Conservation (phyloP, 306 rosid genomes). For the Urtica urens region DNA sequence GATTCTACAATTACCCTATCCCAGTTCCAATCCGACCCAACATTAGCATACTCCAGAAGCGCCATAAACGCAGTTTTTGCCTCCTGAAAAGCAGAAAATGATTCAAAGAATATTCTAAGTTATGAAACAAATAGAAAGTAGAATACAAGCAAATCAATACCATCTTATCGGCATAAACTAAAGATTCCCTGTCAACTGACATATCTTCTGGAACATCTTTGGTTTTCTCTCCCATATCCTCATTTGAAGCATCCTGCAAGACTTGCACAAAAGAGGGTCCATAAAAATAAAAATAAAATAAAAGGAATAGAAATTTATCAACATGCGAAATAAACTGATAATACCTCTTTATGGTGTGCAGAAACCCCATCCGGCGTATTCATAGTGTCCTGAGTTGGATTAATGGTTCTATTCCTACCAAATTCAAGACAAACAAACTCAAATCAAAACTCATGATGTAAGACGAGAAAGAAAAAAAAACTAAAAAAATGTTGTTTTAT, state of each 20-base stretch:
- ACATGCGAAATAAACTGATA: slow-evolving; percentile 9
- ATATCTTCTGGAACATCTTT: slow-evolving; percentile 50
- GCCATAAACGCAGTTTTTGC: slow-evolving; percentile 81
- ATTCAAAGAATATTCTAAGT: slow-evolving; percentile 4
- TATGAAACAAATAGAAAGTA: slow-evolving; percentile 16
- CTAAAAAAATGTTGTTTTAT: too few relatives aligned
- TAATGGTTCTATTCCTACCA: slow-evolving; percentile 38
- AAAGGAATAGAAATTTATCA: slow-evolving; percentile 16
- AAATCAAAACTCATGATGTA: too few relatives aligned
- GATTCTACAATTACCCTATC: slow-evolving; percentile 62
- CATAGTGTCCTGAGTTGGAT: slow-evolving; percentile 31
- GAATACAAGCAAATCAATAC: slow-evolving; percentile 28
- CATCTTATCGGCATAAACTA: slow-evolving; percentile 56
- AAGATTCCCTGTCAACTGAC: slow-evolving; percentile 54
- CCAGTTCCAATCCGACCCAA: slow-evolving; percentile 97
- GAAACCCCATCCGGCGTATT: slow-evolving; percentile 42
- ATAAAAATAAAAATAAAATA: slow-evolving; percentile 15
- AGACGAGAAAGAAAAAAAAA: too few relatives aligned
- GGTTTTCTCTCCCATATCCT: slow-evolving; percentile 30
- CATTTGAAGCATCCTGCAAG: slow-evolving; percentile 48
- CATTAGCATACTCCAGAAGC: slow-evolving; percentile 68
- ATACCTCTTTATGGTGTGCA: slow-evolving; percentile 44
- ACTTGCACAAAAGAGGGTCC: slow-evolving; percentile 19
- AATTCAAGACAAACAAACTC: slow-evolving; percentile 15
- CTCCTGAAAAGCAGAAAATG: slow-evolving; percentile 40